Percentiles rank a stretch among this genome's conserved stretches.
Conservation (phyloP, 202 grass and related monocot genomes). For the Panicum hallii region DNA sequence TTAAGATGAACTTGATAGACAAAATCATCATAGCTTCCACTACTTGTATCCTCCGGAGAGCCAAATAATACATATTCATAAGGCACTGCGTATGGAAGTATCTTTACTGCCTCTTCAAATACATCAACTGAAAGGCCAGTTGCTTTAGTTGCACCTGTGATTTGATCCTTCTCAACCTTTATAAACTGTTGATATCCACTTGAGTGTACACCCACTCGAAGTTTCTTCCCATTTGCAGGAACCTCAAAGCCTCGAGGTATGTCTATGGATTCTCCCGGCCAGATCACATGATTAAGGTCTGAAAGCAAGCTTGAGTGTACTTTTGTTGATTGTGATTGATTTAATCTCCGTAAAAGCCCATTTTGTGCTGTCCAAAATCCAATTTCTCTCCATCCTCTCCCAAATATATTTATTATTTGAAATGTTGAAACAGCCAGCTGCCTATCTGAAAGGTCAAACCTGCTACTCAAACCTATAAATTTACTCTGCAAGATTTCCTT, state of each 20-base stretch:
- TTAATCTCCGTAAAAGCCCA: conserved; percentile 44
- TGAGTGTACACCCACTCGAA: conserved; percentile 48
- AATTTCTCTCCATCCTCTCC: conserved; percentile 44
- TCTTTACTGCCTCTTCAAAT: conserved; percentile 55
- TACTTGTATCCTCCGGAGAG: neutral
- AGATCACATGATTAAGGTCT: conserved; percentile 52
- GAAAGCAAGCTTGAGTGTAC: neutral
- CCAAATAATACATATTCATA: conserved; percentile 54
- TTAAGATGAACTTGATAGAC: conserved; percentile 59
- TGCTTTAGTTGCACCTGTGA: conserved; percentile 14
- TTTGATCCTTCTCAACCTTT: conserved; percentile 40
- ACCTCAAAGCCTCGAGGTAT: conserved; percentile 65
- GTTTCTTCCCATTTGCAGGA: conserved; percentile 50
- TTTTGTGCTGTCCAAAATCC: conserved; percentile 53
- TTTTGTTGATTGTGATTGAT: neutral
- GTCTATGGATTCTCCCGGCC: conserved; percentile 56
- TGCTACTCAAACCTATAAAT: conserved; percentile 63
- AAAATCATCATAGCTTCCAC: conserved; percentile 52
- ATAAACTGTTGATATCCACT: conserved; percentile 41
- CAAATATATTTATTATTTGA: conserved; percentile 66
- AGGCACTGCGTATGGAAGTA: conserved; percentile 53
- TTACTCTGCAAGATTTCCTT: conserved; percentile 41
- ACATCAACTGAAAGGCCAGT: conserved; percentile 59
- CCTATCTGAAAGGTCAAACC: conserved; percentile 49
- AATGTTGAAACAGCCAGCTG: conserved; percentile 42